Base-by-base conservation (phyloP, 257 asterid species). In the Primulina tabacum region DNA sequence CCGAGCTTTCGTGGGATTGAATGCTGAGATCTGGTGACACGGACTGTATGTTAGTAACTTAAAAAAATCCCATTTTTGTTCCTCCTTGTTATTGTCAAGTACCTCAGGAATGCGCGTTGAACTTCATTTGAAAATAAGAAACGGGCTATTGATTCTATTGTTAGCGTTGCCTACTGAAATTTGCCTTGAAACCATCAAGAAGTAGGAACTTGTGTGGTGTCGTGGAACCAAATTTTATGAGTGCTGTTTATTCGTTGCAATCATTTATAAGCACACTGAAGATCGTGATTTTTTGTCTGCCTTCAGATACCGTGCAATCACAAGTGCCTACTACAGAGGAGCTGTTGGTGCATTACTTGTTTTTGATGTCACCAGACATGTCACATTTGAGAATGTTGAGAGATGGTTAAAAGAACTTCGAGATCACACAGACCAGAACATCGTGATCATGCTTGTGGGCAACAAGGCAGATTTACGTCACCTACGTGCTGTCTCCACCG, bases 371-470 rank as follows among this genome's bases (percentile, higher is more conserved):
- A 84, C 90, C 18, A 84, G 92, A 24, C 90, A 87, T 18, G 82
- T 87, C 68, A 87, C 92, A 16, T 84, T 87, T 26, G 92, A 87
- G 76, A 87, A 87, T 56, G 82, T 82, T 8, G 86, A 81, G 40
- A 82, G 89, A 79, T 87, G 92, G 92, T 75, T 87, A 73, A 87
- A 87, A 78, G 92, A 84, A 79, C 88, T 87, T 14, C 79, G 92
- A 11, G 92, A 84, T 59, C 92, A 87, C 78, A 87, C 90, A 0
- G 92, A 87, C 76, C 88, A 85, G 65, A 87, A 82, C 60, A 81
- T 87, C 0, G 92, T 87, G 70, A 84, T 87, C 82, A 84, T 87
- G 90, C 88, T 87, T 12, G 92, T 87, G 70, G 92, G 92, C 70
- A 87, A 87, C 73, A 87, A 87, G 82, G 92, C 90, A 5, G 92